A percentile compares a stretch with the other conserved stretches of the same genome.
Conservation (phyloP, 768 basidiomycete species). For the Leccinum subgranulosum region DNA sequence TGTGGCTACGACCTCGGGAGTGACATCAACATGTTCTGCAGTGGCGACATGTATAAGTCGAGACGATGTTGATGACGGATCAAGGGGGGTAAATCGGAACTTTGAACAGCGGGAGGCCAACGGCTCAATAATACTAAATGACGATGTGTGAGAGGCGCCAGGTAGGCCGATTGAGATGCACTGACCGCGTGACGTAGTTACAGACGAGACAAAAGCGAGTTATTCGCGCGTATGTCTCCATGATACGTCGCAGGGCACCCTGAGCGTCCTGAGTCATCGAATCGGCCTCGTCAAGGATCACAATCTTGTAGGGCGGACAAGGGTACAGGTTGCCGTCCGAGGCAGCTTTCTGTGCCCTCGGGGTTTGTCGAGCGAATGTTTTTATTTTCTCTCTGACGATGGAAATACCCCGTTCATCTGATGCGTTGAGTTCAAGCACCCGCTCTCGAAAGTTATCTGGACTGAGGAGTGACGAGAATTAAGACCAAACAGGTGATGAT, state of each 20-base stretch:
- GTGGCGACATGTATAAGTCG: constrained; percentile 80
- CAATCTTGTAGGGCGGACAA: constrained; percentile 97
- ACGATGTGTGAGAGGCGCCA: background rate
- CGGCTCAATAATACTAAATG: constrained; percentile 90
- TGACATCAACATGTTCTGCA: constrained; percentile 63
- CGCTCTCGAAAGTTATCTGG: constrained; percentile 92
- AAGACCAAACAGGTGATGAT: background rate
- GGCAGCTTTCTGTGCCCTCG: constrained; percentile 69
- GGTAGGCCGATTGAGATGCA: background rate
- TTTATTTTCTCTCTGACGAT: constrained; percentile 99
- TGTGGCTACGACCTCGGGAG: constrained; percentile 58
- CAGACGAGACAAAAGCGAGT: constrained; percentile 98
- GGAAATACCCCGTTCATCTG: constrained; percentile 95
- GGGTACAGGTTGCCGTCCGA: constrained; percentile 85
- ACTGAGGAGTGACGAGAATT: constrained; percentile 37
- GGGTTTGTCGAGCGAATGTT: constrained; percentile 91
- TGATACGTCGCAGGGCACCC: constrained; percentile 93
- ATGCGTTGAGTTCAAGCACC: constrained; percentile 96
- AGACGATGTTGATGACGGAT: constrained; percentile 66
- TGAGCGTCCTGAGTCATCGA: constrained; percentile 99
- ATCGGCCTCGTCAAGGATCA: constrained; percentile 98
- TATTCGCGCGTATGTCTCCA: constrained; percentile 98
- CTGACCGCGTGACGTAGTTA: constrained; percentile 96
- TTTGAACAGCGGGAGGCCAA: constrained; percentile 98
- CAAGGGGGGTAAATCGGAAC: constrained; percentile 95